phyloP scores from a whole-genome alignment of 257 asterid genomes.

The Solanum sejunctum region DNA sequence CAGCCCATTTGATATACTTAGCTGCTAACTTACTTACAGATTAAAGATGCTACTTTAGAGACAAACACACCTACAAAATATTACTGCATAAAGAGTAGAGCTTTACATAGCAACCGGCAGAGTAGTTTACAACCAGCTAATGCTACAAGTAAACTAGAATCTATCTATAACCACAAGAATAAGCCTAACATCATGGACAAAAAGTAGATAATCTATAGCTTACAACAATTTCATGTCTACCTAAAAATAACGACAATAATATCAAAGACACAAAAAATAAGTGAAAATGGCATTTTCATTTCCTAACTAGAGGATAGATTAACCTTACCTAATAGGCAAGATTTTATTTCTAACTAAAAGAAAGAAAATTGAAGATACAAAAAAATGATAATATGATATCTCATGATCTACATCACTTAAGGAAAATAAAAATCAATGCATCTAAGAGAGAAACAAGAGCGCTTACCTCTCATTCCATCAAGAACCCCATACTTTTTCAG shows the following conservation, averaged over 20 bases:
- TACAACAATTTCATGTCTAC: not conserved
- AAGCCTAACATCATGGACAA: not conserved
- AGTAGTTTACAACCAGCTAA: not conserved
- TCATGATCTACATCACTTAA: not conserved
- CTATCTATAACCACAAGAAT: not conserved
- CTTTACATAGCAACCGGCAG: not conserved
- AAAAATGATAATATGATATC: not conserved
- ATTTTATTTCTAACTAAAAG: not conserved
- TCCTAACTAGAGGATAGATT: not conserved
- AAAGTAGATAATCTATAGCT: not conserved
- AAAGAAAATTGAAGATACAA: not conserved
- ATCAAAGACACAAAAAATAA: not conserved
- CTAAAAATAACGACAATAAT: not conserved
- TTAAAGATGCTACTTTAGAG: not conserved
- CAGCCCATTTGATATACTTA: not conserved
- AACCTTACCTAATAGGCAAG: not conserved
- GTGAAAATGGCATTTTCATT: not conserved
- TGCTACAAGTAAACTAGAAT: not conserved
- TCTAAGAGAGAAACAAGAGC: not conserved
- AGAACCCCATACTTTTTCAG: conserved; percentile 64
- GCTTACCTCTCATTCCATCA: conserved; percentile 60
- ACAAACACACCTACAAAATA: not conserved
- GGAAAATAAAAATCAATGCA: not conserved
- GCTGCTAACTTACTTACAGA: not conserved
- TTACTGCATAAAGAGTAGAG: not conserved